phyloP scores from a whole-genome alignment of 2,329 filamentous ascomycete genomes.

The Pseudodiploospora longispora region DNA sequence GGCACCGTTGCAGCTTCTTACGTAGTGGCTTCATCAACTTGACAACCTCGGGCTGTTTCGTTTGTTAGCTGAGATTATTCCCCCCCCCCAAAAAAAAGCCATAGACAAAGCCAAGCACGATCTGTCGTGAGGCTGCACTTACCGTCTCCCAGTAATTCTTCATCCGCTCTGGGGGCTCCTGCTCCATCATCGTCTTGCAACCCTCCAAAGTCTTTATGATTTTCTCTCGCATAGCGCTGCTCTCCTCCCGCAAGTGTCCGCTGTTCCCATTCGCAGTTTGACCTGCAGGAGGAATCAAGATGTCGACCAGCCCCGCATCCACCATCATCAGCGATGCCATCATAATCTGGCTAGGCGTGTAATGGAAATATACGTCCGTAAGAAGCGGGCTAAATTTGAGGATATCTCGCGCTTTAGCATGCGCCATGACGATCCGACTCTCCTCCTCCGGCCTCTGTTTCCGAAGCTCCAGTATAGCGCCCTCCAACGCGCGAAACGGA shows the following conservation, averaged over 20 bases:
- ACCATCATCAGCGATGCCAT: constrained; percentile 70
- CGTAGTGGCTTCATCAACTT: constrained; percentile 48
- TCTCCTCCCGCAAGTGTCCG: constrained; percentile 13
- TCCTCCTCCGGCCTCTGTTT: constrained; percentile 56
- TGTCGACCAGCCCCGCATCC: constrained; percentile 55
- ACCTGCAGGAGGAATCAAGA: constrained; percentile 31
- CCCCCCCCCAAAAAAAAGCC: not conserved
- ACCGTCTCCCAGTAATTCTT: constrained; percentile 47
- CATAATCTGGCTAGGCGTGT: constrained; percentile 90
- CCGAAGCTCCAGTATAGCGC: constrained; percentile 73
- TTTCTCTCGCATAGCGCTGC: constrained; percentile 33
- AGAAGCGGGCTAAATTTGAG: constrained; percentile 74
- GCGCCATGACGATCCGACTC: constrained; percentile 49
- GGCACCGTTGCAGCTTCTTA: constrained; percentile 63
- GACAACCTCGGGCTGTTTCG: constrained; percentile 31
- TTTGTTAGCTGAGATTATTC: constrained; percentile 10
- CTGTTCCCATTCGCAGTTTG: constrained; percentile 20
- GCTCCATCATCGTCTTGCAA: constrained; percentile 47
- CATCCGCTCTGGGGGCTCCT: constrained; percentile 49
- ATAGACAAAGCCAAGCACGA: not conserved
- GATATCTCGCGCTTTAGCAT: constrained; percentile 62
- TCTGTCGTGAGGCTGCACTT: constrained; percentile 13
- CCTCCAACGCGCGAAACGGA: constrained; percentile 81
- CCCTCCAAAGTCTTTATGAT: constrained; percentile 39
- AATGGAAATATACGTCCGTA: constrained; percentile 96